Evolutionary conservation across 495 filamentous ascomycete species (phyloP), one percentile per base, ranked within the genome.

Genomic region (Glutinoglossum americanum): DNA sequence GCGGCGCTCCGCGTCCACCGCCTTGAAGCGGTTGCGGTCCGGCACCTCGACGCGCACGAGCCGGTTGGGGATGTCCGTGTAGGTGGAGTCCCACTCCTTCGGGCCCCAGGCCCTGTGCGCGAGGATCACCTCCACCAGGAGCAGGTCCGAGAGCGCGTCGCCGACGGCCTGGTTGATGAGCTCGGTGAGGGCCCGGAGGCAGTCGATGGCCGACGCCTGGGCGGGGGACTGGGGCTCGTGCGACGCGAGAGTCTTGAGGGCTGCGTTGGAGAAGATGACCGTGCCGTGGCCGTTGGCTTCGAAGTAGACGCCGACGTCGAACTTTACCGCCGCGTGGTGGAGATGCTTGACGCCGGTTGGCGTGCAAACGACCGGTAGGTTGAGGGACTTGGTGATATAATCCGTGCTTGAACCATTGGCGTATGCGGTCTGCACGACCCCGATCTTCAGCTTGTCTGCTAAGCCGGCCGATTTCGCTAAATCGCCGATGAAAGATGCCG

Each of bases 261-360:
- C 89, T 49, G 80, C 76, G 37, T 81, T 79, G 1, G 87, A 94
- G 76, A 98, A 98, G 41, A 95, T 80, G 26, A 97, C 86, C 26
- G 92, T 98, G 56, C 92, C 92, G 68, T 98, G 92, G 53, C 92
- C 92, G 64, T 98, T 98, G 54, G 92, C 92, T 70, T 98, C 92
- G 64, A 98, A 98, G 70, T 98, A 98, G 56, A 97, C 87, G 45
- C 92, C 92, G 54, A 95, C 81, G 64, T 97, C 93, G 63, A 87
- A 93, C 25, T 82, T 83, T 56, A 84, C 77, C 30, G 92, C 92
- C 17, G 86, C 92, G 65, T 97, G 93, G 71, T 98, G 92, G 44
- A 98, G 83, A 67, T 94, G 82, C 74, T 98, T 98, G 48, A 98
- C 93, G 64, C 92, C 92, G 1, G 92, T 98, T 47, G 87, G 80